Conservation (phyloP, 306 rosid genomes). For the Cicer pinnatifidum region DNA sequence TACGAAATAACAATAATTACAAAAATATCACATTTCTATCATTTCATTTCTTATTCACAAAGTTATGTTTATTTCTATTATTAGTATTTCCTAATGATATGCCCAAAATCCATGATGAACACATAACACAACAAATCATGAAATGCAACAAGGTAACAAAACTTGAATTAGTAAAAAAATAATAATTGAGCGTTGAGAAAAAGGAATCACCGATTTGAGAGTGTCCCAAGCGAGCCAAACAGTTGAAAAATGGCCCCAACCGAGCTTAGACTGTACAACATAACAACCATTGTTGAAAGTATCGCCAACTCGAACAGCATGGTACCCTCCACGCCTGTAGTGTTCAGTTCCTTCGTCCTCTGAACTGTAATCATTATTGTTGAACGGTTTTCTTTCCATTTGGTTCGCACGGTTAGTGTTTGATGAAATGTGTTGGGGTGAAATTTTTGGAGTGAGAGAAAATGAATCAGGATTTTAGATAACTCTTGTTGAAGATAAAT, state of each 20-base stretch:
- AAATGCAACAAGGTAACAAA: neutral
- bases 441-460: neutral
- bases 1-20: neutral
- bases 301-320: conserved; percentile 10
- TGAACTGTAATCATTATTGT: conserved; percentile 16
- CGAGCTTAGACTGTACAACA: conserved; percentile 8
- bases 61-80: neutral
- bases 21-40: neutral
- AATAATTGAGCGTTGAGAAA: neutral
- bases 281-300: conserved; percentile 22
- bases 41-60: neutral
- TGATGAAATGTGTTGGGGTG: neutral
- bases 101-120: neutral
- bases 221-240: conserved; percentile 36
- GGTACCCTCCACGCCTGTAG: conserved; percentile 32
- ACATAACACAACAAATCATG: neutral
- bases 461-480: neutral
- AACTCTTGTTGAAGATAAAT: neutral
- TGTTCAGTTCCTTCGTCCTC: conserved; percentile 24
- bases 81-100: neutral
- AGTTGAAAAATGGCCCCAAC: conserved; percentile 33
- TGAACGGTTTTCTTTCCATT: conserved; percentile 13
- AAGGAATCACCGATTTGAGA: neutral
- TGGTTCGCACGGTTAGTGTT: neutral
- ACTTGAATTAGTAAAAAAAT: neutral